phyloP scores from a whole-genome alignment of 192 early-diverging fungal genomes.

The Radiomyces spectabilis region DNA sequence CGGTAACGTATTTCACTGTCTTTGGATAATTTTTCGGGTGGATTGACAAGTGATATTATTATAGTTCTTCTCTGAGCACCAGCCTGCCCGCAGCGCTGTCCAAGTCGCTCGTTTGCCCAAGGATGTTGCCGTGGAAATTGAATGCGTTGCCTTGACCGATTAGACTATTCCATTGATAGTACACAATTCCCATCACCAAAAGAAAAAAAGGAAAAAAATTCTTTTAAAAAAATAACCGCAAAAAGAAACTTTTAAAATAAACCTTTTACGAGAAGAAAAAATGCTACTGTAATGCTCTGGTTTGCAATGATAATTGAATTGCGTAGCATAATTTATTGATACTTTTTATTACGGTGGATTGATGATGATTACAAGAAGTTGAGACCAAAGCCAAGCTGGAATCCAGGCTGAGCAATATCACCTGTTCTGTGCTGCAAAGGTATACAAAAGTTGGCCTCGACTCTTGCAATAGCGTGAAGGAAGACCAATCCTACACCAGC shows the following conservation, averaged over 20 bases:
- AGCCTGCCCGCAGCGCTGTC: conserved; percentile 72
- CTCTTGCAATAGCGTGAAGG: conserved; percentile 69
- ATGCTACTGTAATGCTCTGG: too few species aligned
- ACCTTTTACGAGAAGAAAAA: too few species aligned
- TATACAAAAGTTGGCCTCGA: conserved; percentile 86
- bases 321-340: too few species aligned
- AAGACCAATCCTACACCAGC: conserved; percentile 79
- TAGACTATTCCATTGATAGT: too few species aligned
- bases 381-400: conserved; percentile 81
- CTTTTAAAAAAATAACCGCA: too few species aligned
- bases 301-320: too few species aligned
- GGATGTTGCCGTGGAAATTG: conserved; percentile 89
- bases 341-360: too few species aligned
- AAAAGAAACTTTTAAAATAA: too few species aligned
- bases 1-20: too few species aligned
- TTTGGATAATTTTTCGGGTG: too few species aligned
- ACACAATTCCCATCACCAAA: too few species aligned
- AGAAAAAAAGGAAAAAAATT: too few species aligned
- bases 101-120: conserved; percentile 89
- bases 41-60: not conserved
- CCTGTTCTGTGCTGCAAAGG: conserved; percentile 54
- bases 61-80: conserved; percentile 51
- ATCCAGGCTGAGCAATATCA: conserved; percentile 60
- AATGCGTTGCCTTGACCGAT: conserved; percentile 75
- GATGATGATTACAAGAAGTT: conserved; percentile 78